phyloP scores from a whole-genome alignment of 306 rosid genomes.

The cucumber (Cucumis sativus) region DNA sequence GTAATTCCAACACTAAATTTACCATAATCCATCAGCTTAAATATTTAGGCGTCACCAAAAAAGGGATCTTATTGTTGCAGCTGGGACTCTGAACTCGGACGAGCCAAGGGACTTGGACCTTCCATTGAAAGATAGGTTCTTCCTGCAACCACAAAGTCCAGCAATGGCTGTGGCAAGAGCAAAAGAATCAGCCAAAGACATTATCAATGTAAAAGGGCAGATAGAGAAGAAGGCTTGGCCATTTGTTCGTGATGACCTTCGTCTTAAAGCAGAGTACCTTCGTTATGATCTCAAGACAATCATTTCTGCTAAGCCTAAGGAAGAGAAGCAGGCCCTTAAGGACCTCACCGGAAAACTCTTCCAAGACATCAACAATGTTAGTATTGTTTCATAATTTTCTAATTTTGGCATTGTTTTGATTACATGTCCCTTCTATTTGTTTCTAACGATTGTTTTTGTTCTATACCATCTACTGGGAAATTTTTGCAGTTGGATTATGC shows the following conservation, averaged over 20 bases:
- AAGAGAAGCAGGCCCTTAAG: slow-evolving; percentile 63
- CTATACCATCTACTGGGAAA: neutral
- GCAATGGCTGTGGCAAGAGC: slow-evolving; percentile 59
- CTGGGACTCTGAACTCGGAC: slow-evolving; percentile 85
- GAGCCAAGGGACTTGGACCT: slow-evolving; percentile 65
- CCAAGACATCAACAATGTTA: slow-evolving; percentile 59
- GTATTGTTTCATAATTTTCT: slow-evolving; percentile 4
- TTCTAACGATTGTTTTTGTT: neutral
- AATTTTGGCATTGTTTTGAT: neutral
- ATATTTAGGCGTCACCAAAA: neutral
- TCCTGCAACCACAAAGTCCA: slow-evolving; percentile 59
- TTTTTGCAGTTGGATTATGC: slow-evolving; percentile 74
- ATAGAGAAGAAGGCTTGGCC: slow-evolving; percentile 98
- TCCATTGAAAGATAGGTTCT: slow-evolving; percentile 76
- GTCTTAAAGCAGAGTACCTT: slow-evolving; percentile 59
- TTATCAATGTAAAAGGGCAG: slow-evolving; percentile 50
- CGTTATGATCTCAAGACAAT: slow-evolving; percentile 79
- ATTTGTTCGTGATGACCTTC: slow-evolving; percentile 74
- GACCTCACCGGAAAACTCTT: slow-evolving; percentile 77
- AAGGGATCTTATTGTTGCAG: slow-evolving; percentile 24
- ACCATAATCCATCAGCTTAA: neutral
- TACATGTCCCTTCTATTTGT: neutral
- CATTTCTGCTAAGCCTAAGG: slow-evolving; percentile 63
- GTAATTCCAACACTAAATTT: slow-evolving; percentile 9
- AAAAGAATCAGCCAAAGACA: slow-evolving; percentile 87